Evolutionary conservation across 495 filamentous ascomycete species (phyloP).

Genomic region (Aspergillus affinis): DNA sequence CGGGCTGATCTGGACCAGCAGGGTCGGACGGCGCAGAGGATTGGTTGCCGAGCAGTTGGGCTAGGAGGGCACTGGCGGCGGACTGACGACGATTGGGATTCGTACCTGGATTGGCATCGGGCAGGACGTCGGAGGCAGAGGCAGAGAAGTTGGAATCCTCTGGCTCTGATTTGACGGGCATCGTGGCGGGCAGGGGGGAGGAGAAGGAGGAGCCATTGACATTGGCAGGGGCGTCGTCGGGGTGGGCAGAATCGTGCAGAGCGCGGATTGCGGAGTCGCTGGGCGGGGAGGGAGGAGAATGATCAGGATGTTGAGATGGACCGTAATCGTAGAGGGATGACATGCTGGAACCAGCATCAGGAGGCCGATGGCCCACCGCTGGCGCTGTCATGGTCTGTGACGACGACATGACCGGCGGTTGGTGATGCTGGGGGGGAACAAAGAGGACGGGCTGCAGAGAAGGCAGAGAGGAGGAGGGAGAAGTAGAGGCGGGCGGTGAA

Average conservation of each 20-base stretch:
- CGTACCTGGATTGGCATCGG: constrained; percentile 16
- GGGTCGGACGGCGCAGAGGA: constrained; percentile 23
- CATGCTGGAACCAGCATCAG: constrained; percentile 44
- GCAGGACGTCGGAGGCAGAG: constrained; percentile 3
- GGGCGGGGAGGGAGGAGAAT: constrained; percentile 36
- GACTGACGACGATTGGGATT: constrained; percentile 33
- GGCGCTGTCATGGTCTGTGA: constrained; percentile 59
- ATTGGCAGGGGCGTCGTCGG: constrained; percentile 26
- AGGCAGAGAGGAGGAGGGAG: constrained; percentile 30
- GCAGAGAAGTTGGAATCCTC: constrained; percentile 14
- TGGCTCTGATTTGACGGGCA: constrained; percentile 39
- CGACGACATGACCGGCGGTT: constrained; percentile 49
- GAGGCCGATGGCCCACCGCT: constrained; percentile 52
- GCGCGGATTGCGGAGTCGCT: constrained; percentile 49
- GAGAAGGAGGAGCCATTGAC: constrained; percentile 15
- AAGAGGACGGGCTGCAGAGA: constrained; percentile 17
- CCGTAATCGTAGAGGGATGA: constrained; percentile 43
- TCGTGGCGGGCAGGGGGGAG: constrained; percentile 26
- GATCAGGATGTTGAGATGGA: constrained; percentile 30
- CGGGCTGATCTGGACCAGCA: constrained; percentile 13
- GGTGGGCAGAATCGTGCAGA: constrained; percentile 47
- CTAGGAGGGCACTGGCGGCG: constrained; percentile 46
- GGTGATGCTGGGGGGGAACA: constrained; percentile 22
- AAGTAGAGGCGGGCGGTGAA: constrained; percentile 15
- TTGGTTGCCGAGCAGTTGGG: constrained; percentile 45